Conservation (phyloP, 257 asterid species). For the Nicotiana benthamiana region DNA sequence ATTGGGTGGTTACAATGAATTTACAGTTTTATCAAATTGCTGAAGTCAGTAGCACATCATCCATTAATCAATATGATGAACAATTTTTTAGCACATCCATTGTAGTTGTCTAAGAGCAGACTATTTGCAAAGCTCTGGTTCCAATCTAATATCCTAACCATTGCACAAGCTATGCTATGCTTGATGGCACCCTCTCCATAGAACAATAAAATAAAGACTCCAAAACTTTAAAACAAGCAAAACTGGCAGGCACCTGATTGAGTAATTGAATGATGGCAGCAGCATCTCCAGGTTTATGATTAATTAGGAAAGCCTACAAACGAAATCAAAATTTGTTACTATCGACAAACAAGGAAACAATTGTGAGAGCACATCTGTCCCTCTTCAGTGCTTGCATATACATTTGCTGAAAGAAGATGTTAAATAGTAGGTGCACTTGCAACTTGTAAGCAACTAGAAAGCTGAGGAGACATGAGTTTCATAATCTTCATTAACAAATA, state of each 20-base stretch:
- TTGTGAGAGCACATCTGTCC: neutral
- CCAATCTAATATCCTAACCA: neutral
- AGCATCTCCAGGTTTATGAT: slow-evolving; percentile 62
- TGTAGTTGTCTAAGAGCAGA: neutral
- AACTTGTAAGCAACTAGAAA: neutral
- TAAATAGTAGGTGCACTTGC: neutral
- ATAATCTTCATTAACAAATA: neutral
- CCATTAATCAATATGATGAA: neutral
- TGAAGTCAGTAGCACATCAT: neutral
- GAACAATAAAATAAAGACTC: neutral
- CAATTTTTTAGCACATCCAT: neutral
- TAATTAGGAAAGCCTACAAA: slow-evolving; percentile 73
- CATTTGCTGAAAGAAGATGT: neutral
- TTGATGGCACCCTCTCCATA: neutral
- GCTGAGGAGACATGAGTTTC: neutral
- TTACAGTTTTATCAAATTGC: neutral
- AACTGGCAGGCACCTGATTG: slow-evolving; percentile 42
- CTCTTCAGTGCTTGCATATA: neutral
- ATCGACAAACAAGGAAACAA: neutral
- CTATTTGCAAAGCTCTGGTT: neutral
- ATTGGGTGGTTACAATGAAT: neutral
- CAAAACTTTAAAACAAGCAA: neutral
- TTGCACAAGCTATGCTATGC: neutral
- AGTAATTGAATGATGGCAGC: slow-evolving; percentile 65
- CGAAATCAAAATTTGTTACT: slow-evolving; percentile 8